phyloP scores from a whole-genome alignment of 2,329 filamentous ascomycete species.

The Geosmithia morbida region DNA sequence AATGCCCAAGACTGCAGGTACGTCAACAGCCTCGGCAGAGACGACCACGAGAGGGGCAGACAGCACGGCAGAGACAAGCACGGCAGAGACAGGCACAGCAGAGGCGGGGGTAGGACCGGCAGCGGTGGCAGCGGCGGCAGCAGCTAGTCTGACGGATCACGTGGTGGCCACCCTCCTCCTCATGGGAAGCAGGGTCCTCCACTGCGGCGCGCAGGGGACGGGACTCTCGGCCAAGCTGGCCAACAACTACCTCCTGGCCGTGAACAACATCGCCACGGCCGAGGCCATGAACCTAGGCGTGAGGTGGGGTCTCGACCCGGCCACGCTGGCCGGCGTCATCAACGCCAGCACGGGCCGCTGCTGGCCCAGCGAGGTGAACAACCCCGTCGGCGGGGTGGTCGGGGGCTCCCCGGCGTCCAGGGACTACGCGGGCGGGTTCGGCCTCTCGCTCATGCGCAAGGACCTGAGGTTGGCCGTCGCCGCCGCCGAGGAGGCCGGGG shows the following conservation, averaged over 20 bases:
- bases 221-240: conserved; percentile 87
- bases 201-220: conserved; percentile 72
- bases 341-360: conserved; percentile 89
- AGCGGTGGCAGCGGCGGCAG: conserved; percentile 31
- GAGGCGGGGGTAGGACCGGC: no score
- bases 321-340: conserved; percentile 67
- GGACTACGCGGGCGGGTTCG: conserved; percentile 68
- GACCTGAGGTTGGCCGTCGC: conserved; percentile 59
- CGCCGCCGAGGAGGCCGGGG: conserved; percentile 55
- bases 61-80: no score
- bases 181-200: conserved; percentile 80
- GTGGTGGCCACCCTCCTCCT: conserved; percentile 55
- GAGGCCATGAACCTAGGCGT: conserved; percentile 55
- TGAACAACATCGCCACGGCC: conserved; percentile 70
- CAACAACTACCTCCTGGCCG: conserved; percentile 91
- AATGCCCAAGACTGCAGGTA: neutral
- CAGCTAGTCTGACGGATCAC: conserved; percentile 38
- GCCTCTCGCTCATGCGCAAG: conserved; percentile 67
- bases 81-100: no score
- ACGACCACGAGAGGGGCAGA: no score
- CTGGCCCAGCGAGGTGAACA: conserved; percentile 94
- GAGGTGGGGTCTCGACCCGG: conserved; percentile 42
- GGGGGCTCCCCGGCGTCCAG: conserved; percentile 59
- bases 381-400: conserved; percentile 78
- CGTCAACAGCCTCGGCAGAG: no score